Evolutionary conservation across 2,329 filamentous ascomycete species (phyloP).

Genomic region (Cordyceps militaris): DNA sequence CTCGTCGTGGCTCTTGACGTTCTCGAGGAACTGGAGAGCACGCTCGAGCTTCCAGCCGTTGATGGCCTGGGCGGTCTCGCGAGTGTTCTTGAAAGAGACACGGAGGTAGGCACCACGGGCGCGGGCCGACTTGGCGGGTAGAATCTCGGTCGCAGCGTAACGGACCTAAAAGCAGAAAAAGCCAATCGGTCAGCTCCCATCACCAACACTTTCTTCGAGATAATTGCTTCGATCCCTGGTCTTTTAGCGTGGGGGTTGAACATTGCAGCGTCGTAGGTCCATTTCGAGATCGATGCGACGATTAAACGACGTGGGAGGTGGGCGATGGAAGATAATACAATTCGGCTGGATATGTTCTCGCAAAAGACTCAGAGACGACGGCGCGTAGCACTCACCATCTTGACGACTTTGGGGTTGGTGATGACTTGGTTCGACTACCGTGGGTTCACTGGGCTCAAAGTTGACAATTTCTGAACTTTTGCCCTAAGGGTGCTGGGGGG

Average conservation of each 20-base stretch:
- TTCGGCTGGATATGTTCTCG: conserved; percentile 1
- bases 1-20: conserved; percentile 95
- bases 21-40: conserved; percentile 94
- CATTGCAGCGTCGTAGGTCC: not conserved
- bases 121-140: conserved; percentile 88
- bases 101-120: conserved; percentile 98
- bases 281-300: conserved; percentile 3
- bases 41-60: conserved; percentile 98
- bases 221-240: not conserved
- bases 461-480: conserved; percentile 43
- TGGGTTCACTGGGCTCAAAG: conserved; percentile 38
- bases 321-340: not conserved
- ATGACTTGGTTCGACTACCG: conserved; percentile 43
- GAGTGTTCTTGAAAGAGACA: conserved; percentile 99
- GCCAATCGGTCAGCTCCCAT: conserved; percentile 16
- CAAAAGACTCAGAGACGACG: conserved; percentile 15
- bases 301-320: not conserved
- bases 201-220: conserved; percentile 2
- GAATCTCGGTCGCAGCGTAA: conserved; percentile 89
- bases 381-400: conserved; percentile 43
- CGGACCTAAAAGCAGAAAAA: conserved; percentile 58
- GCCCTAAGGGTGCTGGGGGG: conserved; percentile 31
- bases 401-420: conserved; percentile 45
- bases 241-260: not conserved
- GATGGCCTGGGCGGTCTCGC: conserved; percentile 98